Conservation (phyloP, 257 asterid species). For the Capsicum pubescens region DNA sequence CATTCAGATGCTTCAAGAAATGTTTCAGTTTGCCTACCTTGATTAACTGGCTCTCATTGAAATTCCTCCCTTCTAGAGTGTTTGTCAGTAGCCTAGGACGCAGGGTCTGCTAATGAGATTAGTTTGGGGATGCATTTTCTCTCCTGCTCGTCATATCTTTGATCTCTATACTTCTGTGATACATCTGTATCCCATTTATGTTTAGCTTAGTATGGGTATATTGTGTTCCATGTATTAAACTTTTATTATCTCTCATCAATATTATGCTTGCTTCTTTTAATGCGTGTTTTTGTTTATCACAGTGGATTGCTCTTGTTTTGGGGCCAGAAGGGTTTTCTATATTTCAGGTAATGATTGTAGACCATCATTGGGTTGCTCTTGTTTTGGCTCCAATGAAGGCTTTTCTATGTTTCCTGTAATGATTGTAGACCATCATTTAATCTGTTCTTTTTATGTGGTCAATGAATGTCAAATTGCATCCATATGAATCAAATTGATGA, state of each 20-base stretch:
- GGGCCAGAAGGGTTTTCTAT: background rate
- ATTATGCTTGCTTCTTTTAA: background rate
- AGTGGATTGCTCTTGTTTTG: conserved; percentile 7
- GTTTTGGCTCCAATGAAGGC: no score
- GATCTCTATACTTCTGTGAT: background rate
- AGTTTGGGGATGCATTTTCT: background rate
- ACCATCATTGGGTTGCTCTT: no score
- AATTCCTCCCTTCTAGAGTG: background rate
- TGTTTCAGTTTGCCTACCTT: background rate
- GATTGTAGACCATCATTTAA: background rate
- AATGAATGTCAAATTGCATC: conserved; percentile 13
- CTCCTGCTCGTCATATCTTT: background rate
- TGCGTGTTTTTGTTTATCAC: background rate
- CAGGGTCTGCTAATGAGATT: background rate
- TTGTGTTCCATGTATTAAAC: background rate
- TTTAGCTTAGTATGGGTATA: background rate
- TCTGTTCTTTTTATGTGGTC: conserved; percentile 1
- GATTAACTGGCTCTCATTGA: background rate
- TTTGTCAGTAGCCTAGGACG: background rate
- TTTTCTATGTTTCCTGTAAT: background rate
- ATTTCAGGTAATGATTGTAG: background rate
- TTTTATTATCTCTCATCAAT: background rate
- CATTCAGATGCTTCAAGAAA: background rate
- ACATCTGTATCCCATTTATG: background rate
- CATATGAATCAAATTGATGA: background rate